Conservation (phyloP, 2,329 filamentous ascomycete species). For the Phialemoniopsis sp. region DNA sequence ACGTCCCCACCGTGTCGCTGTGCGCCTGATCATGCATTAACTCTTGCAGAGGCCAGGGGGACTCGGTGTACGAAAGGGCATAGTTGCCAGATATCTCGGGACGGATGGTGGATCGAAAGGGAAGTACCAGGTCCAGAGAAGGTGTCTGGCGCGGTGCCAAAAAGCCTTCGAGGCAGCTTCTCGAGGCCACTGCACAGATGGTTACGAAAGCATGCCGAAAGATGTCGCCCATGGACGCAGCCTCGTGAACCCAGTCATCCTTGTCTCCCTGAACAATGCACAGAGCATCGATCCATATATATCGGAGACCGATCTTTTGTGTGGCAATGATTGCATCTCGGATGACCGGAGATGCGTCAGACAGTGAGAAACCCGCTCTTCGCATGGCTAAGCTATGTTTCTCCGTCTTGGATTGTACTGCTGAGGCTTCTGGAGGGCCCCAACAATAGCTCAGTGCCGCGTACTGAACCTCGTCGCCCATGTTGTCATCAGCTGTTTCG, state of each 20-base stretch:
- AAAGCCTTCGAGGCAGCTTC: not conserved
- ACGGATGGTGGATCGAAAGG: not conserved
- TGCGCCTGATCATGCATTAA: not conserved
- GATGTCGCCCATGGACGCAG: not conserved
- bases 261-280: constrained; percentile 3
- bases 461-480: constrained; percentile 11
- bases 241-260: constrained; percentile 1
- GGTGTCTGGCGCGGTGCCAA: not conserved
- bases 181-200: constrained; percentile 1
- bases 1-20: not conserved
- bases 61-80: not conserved
- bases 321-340: not conserved
- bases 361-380: not conserved
- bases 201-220: constrained; percentile 2
- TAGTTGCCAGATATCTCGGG: not conserved
- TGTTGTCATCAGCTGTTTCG: not conserved
- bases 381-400: not conserved
- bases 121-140: not conserved
- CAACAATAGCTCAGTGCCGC: constrained; percentile 5
- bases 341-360: constrained; percentile 1
- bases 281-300: constrained; percentile 23
- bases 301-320: not conserved
- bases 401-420: not conserved
- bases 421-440: constrained; percentile 9
- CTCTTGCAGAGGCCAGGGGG: not conserved